A percentile compares a stretch with the other conserved stretches of the same genome.
These are phyloP conservation scores for Fragilariopsis cylindrus DNA, from an alignment of 108 stramenopile species.

Conservation along the genomic window DNA sequence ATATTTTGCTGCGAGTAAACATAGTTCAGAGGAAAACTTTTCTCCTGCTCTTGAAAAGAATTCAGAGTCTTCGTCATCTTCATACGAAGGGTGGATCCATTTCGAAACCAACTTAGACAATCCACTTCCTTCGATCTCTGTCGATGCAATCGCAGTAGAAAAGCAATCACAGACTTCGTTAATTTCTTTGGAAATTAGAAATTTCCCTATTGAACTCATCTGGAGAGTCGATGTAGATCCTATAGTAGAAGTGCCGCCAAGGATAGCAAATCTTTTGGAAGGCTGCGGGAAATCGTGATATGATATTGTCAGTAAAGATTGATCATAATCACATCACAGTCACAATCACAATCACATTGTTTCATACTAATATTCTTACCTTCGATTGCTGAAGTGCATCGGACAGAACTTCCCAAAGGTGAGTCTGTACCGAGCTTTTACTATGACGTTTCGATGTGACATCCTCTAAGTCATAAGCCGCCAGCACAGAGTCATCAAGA, in stretches of 20 bases:
- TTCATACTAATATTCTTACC: conserved; percentile 10
- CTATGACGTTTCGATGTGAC: not conserved
- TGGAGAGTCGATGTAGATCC: not conserved
- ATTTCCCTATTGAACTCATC: conserved; percentile 25
- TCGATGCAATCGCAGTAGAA: conserved; percentile 14
- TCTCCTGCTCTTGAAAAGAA: conserved; percentile 13
- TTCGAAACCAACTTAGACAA: not conserved
- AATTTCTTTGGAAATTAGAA: conserved; percentile 17
- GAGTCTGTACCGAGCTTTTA: not conserved
- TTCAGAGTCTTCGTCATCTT: conserved; percentile 17
- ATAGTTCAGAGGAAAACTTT: conserved; percentile 19
- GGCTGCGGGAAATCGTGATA: conserved; percentile 17
- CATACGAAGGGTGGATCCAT: conserved; percentile 3
- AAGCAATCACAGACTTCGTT: conserved; percentile 31
- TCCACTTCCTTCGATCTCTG: not conserved
- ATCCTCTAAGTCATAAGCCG: conserved; percentile 4
- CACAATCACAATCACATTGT: not conserved
- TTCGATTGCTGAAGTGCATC: conserved; percentile 22
- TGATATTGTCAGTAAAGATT: not conserved
- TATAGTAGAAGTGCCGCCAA: not conserved
- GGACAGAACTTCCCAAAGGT: conserved; percentile 15
- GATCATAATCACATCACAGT: not conserved
- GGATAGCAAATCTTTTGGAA: conserved; percentile 21
- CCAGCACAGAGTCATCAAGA: conserved; percentile 25
- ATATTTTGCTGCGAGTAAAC: conserved; percentile 15